Base-by-base conservation (phyloP, 2,329 filamentous ascomycete species). In the Penicillium rolfsii region DNA sequence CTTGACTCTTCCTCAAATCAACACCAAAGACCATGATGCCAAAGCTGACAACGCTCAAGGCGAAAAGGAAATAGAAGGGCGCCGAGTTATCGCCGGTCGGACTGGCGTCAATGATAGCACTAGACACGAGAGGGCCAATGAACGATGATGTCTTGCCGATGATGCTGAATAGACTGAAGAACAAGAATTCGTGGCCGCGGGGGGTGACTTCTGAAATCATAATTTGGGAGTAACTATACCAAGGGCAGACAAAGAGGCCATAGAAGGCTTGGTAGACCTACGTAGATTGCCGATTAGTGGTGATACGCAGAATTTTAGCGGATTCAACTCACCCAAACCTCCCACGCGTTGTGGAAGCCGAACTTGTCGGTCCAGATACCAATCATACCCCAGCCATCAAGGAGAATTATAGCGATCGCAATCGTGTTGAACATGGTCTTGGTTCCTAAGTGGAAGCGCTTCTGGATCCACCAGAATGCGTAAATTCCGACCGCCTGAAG, bases 141-240 rank as follows among this genome's bases (percentile, higher is more conserved):
- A 89, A 90, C 0, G 83, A 85, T 7, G 83, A 87, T 0, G 87
- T 87, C 75, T 90, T 90, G 48, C 87, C 87, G 30, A 89, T 84
- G 67, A 90, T 88, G 63, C 83, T 87, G 75, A 90, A 90, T 1
- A 90, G 74, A 50, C 82, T 84, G 80, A 90, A 91, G 79, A 90
- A 90, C 11, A 90, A 76, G 67, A 89, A 89, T 65, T 90, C 88
- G 68, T 89, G 86, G 40, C 87, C 87, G 5, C 85, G 80, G 0
- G 88, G 88, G 0, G 87, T 89, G 2, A 90, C 86, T 66, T 89
- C 88, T 2, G 83, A 86, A 65, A 90, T 90, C 83, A 90, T 87
- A 67, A 87, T 89, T 71, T 90, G 87, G 0, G 83, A 85, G 73
- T 90, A 90, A 52, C 84, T 86, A 73, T 89, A 90, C 87, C 87